A percentile compares a stretch with the other conserved stretches of the same genome.
phyloP scores from a whole-genome alignment of 2,329 filamentous ascomycete species.

The Calonectria hongkongensis region DNA sequence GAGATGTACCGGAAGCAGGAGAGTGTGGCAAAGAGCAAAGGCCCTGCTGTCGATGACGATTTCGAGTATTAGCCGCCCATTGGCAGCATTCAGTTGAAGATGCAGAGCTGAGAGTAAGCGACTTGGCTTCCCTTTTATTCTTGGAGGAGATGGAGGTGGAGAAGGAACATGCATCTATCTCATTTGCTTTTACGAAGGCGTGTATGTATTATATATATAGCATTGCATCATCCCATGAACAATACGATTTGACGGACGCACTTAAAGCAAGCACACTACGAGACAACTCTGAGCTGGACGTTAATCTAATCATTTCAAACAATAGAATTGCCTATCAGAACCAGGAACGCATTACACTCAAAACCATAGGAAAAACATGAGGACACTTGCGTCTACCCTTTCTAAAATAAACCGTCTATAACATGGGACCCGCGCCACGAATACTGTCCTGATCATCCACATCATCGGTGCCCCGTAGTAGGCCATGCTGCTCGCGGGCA shows the following conservation, averaged over 20 bases:
- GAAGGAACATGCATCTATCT: background rate
- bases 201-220: slow-evolving; percentile 13
- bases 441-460: slow-evolving; percentile 60
- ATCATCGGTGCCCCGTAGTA: slow-evolving; percentile 62
- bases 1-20: slow-evolving; percentile 99
- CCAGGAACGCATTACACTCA: slow-evolving; percentile 16
- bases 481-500: slow-evolving; percentile 64
- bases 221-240: slow-evolving; percentile 20
- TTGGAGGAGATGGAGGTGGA: slow-evolving; percentile 1
- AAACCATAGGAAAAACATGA: slow-evolving; percentile 15
- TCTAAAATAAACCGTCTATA: slow-evolving; percentile 46
- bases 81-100: background rate
- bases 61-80: slow-evolving; percentile 87
- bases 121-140: slow-evolving; percentile 15
- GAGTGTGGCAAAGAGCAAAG: slow-evolving; percentile 89
- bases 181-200: slow-evolving; percentile 8
- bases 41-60: slow-evolving; percentile 92
- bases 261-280: background rate
- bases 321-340: slow-evolving; percentile 9
- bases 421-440: slow-evolving; percentile 51
- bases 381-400: slow-evolving; percentile 28
- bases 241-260: slow-evolving; percentile 17
- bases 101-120: background rate
- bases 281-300: background rate
- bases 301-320: background rate